A percentile compares a stretch with the other conserved stretches of the same genome.
These are phyloP conservation scores for Stagonosporopsis chrysanthemi DNA, from an alignment of 2,329 filamentous ascomycete species.

Conservation along the genomic window DNA sequence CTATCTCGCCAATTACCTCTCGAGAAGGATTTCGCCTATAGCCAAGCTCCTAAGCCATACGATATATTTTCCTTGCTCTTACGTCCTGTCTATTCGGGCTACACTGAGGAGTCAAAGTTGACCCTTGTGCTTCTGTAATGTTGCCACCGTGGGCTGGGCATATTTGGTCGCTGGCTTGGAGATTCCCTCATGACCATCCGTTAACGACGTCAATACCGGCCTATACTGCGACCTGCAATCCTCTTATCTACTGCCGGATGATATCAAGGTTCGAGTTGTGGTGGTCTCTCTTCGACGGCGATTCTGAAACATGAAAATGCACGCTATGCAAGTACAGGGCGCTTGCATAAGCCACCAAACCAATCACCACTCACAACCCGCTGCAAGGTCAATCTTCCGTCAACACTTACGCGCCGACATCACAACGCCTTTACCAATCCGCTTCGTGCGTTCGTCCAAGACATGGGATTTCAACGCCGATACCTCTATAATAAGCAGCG, in stretches of 20 bases:
- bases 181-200: no score
- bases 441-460: constrained; percentile 36
- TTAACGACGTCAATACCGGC: not conserved
- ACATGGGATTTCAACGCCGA: constrained; percentile 34
- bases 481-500: constrained; percentile 41
- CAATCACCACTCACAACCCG: constrained; percentile 32
- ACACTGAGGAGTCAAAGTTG: not conserved
- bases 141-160: no score
- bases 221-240: not conserved
- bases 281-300: constrained; percentile 7
- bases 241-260: constrained; percentile 23
- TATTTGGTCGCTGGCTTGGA: not conserved
- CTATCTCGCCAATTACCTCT: no score
- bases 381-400: constrained; percentile 43
- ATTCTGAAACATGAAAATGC: constrained; percentile 38
- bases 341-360: constrained; percentile 31
- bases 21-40: no score
- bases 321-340: constrained; percentile 36
- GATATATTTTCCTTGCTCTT: no score
- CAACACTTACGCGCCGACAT: constrained; percentile 45
- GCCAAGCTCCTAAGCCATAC: no score
- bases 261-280: constrained; percentile 13
- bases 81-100: no score
- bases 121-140: no score
- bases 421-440: constrained; percentile 41